phyloP scores from a whole-genome alignment of 441 rosid genomes.

The Biscutella laevigata region DNA sequence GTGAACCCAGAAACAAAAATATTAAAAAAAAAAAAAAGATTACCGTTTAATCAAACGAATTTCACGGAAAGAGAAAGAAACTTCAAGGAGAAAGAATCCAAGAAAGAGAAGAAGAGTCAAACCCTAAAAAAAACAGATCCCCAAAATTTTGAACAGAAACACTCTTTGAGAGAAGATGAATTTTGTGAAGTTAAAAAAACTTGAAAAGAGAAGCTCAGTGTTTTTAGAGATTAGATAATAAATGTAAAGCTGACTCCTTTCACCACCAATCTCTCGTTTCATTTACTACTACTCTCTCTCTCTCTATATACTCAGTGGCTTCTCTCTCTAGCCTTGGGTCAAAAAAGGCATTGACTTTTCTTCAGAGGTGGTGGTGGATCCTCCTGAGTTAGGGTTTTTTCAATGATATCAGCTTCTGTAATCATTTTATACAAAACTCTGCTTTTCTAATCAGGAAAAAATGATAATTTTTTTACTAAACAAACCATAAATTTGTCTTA shows the following conservation, averaged over 20 bases:
- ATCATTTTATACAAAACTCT: not conserved
- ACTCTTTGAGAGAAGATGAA: too few species aligned
- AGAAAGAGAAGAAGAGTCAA: too few species aligned
- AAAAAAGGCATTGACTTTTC: slow-evolving; percentile 24
- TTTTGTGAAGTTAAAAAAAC: not conserved
- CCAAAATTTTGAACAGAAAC: too few species aligned
- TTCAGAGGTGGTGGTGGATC: slow-evolving; percentile 14
- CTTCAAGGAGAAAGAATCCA: too few species aligned
- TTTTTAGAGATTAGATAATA: too few species aligned
- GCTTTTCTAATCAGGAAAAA: not conserved
- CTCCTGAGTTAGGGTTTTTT: slow-evolving; percentile 1
- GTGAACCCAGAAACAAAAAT: too few species aligned
- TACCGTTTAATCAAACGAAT: too few species aligned
- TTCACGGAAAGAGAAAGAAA: too few species aligned
- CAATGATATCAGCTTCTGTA: slow-evolving; percentile 1
- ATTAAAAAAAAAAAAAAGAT: too few species aligned
- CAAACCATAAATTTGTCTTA: not conserved
- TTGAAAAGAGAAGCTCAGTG: too few species aligned
- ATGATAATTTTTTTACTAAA: not conserved
- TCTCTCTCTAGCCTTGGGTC: slow-evolving; percentile 18
- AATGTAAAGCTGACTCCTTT: slow-evolving; percentile 30
- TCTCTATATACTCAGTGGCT: slow-evolving; percentile 16
- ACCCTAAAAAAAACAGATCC: too few species aligned
- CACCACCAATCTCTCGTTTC: slow-evolving; percentile 29
- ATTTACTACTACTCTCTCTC: slow-evolving; percentile 19